Conservation (phyloP, 2,329 filamentous ascomycete genomes). For the Paracoccidioides brasiliensis region DNA sequence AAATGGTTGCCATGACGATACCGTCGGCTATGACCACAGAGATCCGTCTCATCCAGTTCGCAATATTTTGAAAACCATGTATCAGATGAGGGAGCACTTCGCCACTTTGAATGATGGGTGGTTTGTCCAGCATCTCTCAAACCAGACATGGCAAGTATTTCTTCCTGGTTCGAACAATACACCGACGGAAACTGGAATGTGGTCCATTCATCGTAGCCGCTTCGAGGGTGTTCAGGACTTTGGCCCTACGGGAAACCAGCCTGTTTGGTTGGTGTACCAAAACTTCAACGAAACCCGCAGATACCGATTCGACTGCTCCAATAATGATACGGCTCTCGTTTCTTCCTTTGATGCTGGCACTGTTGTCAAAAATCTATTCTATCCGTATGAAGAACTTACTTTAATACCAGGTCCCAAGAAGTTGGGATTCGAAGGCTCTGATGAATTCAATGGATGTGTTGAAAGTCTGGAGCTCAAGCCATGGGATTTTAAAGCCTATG, state of each 20-base stretch:
- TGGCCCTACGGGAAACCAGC: slow-evolving; percentile 30
- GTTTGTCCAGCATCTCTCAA: slow-evolving; percentile 42
- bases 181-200: slow-evolving; percentile 46
- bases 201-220: slow-evolving; percentile 43
- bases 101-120: slow-evolving; percentile 49
- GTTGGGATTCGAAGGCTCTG: slow-evolving; percentile 37
- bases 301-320: slow-evolving; percentile 47
- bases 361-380: slow-evolving; percentile 50
- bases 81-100: slow-evolving; percentile 44
- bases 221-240: slow-evolving; percentile 42
- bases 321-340: slow-evolving; percentile 38
- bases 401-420: slow-evolving; percentile 35
- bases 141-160: slow-evolving; percentile 39
- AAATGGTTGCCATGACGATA: slow-evolving; percentile 44
- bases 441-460: slow-evolving; percentile 43
- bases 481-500: slow-evolving; percentile 49
- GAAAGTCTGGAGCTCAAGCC: slow-evolving; percentile 38
- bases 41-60: slow-evolving; percentile 49
- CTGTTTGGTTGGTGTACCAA: slow-evolving; percentile 34
- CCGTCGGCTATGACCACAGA: slow-evolving; percentile 47
- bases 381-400: slow-evolving; percentile 44
- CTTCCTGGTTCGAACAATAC: slow-evolving; percentile 41
- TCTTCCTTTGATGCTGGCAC: slow-evolving; percentile 43
- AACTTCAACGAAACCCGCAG: slow-evolving; percentile 36
- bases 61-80: slow-evolving; percentile 50